A percentile compares a stretch with the other conserved stretches of the same genome.
phyloP scores from a whole-genome alignment of 2,329 filamentous ascomycete genomes.

The Plectosphaerella sp. region DNA sequence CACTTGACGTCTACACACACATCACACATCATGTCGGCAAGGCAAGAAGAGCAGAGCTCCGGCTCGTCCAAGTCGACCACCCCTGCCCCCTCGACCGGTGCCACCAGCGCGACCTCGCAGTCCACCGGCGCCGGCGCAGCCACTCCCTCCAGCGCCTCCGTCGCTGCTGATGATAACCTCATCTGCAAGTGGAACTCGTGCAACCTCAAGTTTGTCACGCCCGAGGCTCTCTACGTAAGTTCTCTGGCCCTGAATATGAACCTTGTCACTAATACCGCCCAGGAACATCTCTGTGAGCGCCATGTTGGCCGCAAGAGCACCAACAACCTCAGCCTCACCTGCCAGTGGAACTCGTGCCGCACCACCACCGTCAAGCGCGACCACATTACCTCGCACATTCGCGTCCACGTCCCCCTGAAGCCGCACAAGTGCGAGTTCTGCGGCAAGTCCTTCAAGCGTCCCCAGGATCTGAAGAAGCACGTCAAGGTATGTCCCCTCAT shows the following conservation, averaged over 20 bases:
- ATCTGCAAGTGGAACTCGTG: conserved; percentile 58
- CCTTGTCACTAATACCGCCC: conserved; percentile 1
- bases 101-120: conserved; percentile 41
- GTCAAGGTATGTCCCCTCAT: conserved; percentile 63
- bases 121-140: conserved; percentile 23
- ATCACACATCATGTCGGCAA: conserved; percentile 14
- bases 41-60: conserved; percentile 24
- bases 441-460: conserved; percentile 97
- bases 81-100: conserved; percentile 41
- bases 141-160: conserved; percentile 3
- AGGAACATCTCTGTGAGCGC: conserved; percentile 98
- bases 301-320: conserved; percentile 99
- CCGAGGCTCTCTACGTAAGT: conserved; percentile 59
- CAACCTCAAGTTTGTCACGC: conserved; percentile 51
- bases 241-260: not conserved
- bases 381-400: conserved; percentile 98
- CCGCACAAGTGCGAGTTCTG: conserved; percentile 99
- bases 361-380: conserved; percentile 98
- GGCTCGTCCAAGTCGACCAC: conserved; percentile 48
- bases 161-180: conserved; percentile 44
- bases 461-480: conserved; percentile 98
- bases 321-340: conserved; percentile 96
- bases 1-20: conserved; percentile 10
- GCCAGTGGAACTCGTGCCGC: conserved; percentile 93
- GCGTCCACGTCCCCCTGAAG: conserved; percentile 97